phyloP scores from a whole-genome alignment of 2,329 filamentous ascomycete genomes.

The Alternaria hordeiaustralica region DNA sequence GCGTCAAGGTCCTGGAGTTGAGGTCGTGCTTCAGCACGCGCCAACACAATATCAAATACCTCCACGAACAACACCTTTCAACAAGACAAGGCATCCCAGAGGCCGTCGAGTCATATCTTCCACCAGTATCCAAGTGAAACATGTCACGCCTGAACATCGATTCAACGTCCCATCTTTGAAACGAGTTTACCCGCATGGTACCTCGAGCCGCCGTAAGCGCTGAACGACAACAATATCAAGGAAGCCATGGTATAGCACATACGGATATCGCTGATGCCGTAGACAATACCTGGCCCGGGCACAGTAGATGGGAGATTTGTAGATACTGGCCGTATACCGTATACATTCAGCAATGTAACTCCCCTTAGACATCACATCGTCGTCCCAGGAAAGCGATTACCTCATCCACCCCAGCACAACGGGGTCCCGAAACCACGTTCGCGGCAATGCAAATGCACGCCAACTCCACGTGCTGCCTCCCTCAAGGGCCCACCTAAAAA shows the following conservation, averaged over 20 bases:
- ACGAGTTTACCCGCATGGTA: neutral
- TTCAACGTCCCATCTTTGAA: neutral
- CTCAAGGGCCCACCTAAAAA: neutral
- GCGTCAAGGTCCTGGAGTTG: neutral
- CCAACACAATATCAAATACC: neutral
- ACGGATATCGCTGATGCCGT: neutral
- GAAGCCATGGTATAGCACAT: neutral
- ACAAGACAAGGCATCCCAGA: neutral
- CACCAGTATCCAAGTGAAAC: neutral
- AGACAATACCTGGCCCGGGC: neutral
- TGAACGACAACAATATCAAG: neutral
- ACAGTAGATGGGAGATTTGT: neutral
- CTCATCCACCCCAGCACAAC: neutral
- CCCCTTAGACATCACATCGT: neutral
- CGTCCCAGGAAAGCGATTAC: neutral
- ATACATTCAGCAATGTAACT: neutral
- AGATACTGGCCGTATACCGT: neutral
- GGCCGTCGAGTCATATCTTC: neutral
- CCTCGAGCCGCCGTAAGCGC: conserved; percentile 1
- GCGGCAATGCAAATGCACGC: neutral
- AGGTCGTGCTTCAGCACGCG: neutral
- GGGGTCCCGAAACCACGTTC: neutral
- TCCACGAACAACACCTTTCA: neutral
- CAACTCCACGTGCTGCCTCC: neutral
- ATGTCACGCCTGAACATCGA: neutral